Conservation (phyloP, 2,329 filamentous ascomycete species). For the Botrytis cinerea region DNA sequence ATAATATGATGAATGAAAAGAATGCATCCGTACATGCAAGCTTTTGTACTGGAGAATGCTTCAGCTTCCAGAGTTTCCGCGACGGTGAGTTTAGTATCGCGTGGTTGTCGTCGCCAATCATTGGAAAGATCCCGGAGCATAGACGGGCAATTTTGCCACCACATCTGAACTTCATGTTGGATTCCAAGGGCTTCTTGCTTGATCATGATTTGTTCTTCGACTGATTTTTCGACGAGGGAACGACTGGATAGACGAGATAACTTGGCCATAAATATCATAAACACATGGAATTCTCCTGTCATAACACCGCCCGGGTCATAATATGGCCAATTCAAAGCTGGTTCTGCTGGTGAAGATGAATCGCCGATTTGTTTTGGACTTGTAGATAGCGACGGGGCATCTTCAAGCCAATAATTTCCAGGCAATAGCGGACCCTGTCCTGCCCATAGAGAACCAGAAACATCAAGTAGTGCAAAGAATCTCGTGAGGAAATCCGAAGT, state of each 20-base stretch:
- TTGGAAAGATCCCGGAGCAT: conserved; percentile 36
- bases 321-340: conserved; percentile 36
- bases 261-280: conserved; percentile 40
- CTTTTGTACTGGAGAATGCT: conserved; percentile 38
- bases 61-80: conserved; percentile 40
- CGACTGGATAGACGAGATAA: conserved; percentile 37
- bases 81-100: conserved; percentile 36
- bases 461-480: conserved; percentile 40
- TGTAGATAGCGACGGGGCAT: conserved; percentile 17
- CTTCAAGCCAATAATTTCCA: conserved; percentile 40
- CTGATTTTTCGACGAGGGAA: conserved; percentile 31
- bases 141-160: conserved; percentile 37
- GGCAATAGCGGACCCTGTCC: conserved; percentile 37
- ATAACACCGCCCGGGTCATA: conserved; percentile 37
- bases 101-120: conserved; percentile 36
- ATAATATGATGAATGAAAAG: conserved; percentile 40
- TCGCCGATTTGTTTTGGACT: conserved; percentile 15
- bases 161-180: conserved; percentile 31
- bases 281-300: conserved; percentile 36
- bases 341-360: neutral
- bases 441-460: conserved; percentile 38
- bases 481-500: conserved; percentile 37
- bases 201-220: conserved; percentile 30
- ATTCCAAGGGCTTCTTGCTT: conserved; percentile 29
- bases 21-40: conserved; percentile 36